Percentiles rank a stretch among this genome's conserved stretches.
Conservation (phyloP, 2,329 filamentous ascomycete species). For the Colletotrichum graminicola region DNA sequence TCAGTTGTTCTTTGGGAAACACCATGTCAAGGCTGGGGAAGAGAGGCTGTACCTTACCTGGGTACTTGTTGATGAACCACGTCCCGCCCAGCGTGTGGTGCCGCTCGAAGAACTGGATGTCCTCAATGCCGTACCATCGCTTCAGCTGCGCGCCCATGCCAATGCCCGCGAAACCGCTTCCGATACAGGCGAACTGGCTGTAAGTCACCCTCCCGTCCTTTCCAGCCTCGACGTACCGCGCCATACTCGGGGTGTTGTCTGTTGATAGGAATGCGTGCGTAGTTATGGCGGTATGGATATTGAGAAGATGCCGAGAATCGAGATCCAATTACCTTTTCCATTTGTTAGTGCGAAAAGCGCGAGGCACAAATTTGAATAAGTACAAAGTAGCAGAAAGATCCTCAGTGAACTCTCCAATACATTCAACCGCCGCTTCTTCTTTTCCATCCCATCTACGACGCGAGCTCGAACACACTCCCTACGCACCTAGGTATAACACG, state of each 20-base stretch:
- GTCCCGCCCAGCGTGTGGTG: slow-evolving; percentile 70
- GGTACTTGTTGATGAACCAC: slow-evolving; percentile 74
- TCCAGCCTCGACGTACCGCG: neutral
- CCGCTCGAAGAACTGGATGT: slow-evolving; percentile 72
- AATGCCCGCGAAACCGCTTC: slow-evolving; percentile 72
- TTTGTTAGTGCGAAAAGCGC: neutral
- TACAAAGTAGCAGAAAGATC: neutral
- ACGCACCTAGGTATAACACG: neutral
- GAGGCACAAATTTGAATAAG: neutral
- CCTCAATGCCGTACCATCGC: slow-evolving; percentile 67
- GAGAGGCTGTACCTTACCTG: slow-evolving; percentile 51
- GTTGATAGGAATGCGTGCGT: neutral
- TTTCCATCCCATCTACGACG: neutral
- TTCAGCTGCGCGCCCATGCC: slow-evolving; percentile 70
- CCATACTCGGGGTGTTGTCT: neutral
- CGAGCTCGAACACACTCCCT: neutral
- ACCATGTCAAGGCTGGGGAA: neutral
- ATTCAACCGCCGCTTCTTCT: neutral
- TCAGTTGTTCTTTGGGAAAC: no score
- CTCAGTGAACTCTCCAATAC: neutral
- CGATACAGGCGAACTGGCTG: slow-evolving; percentile 61
- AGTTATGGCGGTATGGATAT: neutral
- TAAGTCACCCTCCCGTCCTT: slow-evolving; percentile 43
- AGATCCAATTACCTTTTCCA: neutral
- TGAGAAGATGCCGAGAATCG: neutral